phyloP scores from a whole-genome alignment of 176 grass and related monocot species.

The Canna indica region DNA sequence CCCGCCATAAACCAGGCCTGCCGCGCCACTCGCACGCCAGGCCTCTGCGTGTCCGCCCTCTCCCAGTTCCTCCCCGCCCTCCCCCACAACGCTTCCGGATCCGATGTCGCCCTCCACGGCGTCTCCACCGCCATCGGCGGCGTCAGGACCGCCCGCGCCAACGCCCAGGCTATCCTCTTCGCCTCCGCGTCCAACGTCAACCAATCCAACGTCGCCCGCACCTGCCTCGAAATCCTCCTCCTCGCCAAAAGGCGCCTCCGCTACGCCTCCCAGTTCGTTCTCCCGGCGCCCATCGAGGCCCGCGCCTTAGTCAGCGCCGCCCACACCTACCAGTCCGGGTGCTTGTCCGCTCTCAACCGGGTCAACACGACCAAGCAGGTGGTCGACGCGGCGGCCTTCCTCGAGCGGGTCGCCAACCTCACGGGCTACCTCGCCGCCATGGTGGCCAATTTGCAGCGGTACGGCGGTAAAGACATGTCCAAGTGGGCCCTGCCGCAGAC shows the following conservation, averaged over 20 bases:
- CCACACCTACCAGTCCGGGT: conserved; percentile 73
- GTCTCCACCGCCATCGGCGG: conserved; percentile 31
- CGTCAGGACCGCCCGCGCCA: conserved; percentile 40
- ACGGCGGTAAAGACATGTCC: conserved; percentile 38
- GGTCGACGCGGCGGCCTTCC: conserved; percentile 68
- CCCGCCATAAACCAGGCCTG: conserved; percentile 47
- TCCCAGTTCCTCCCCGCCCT: not conserved
- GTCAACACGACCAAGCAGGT: conserved; percentile 49
- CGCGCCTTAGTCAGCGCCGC: conserved; percentile 47
- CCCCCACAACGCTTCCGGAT: conserved; percentile 15
- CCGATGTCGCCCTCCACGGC: conserved; percentile 34
- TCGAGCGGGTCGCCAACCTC: conserved; percentile 33
- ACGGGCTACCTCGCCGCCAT: conserved; percentile 71
- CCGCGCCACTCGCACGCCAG: conserved; percentile 70
- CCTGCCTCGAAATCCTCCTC: conserved; percentile 67
- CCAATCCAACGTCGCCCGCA: conserved; percentile 60
- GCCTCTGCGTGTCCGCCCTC: conserved; percentile 51
- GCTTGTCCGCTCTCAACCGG: conserved; percentile 75
- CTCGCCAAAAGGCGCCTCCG: conserved; percentile 45
- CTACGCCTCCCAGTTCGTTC: not conserved
- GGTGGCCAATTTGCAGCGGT: conserved; percentile 52
- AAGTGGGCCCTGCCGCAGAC: conserved; percentile 67
- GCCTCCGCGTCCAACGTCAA: conserved; percentile 45
- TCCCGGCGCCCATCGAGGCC: conserved; percentile 11
- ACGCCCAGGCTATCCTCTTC: conserved; percentile 45